Conservation (phyloP, 257 asterid species). For the Gentiana macrophylla region DNA sequence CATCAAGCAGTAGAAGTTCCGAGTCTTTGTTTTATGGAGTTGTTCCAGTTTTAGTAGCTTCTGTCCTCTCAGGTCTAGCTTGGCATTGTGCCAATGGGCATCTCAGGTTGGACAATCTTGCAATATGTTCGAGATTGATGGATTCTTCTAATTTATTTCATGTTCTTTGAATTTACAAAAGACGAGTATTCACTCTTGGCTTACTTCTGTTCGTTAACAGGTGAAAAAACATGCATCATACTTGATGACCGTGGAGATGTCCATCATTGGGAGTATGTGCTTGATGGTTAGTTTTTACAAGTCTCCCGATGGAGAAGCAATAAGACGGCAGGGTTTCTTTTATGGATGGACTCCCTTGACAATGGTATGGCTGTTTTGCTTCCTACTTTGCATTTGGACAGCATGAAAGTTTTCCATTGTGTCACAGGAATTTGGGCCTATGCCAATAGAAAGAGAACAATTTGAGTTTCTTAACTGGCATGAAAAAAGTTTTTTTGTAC, state of each 20-base stretch:
- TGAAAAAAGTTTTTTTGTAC: no score
- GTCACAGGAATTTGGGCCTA: no score
- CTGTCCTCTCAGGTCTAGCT: conserved; percentile 94
- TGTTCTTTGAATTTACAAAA: neutral
- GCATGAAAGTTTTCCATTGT: neutral
- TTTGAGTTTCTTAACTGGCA: no score
- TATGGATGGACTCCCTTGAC: conserved; percentile 85
- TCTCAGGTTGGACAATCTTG: conserved; percentile 57
- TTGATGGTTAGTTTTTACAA: conserved; percentile 71
- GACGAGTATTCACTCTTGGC: neutral
- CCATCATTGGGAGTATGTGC: conserved; percentile 88
- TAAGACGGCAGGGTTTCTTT: conserved; percentile 69
- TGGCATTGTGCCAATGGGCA: conserved; percentile 98
- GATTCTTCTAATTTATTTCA: conserved; percentile 9
- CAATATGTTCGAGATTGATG: no score
- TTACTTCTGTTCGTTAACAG: conserved; percentile 22
- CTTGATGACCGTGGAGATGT: conserved; percentile 97
- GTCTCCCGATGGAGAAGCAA: conserved; percentile 89
- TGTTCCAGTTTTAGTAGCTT: conserved; percentile 79
- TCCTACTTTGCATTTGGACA: conserved; percentile 1
- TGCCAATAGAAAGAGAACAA: no score
- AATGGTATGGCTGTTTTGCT: conserved; percentile 37
- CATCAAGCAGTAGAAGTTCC: conserved; percentile 49
- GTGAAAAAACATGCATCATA: conserved; percentile 84
- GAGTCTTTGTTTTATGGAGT: conserved; percentile 76